Conservation (phyloP, 257 asterid genomes). For the Orobanche coerulescens region DNA sequence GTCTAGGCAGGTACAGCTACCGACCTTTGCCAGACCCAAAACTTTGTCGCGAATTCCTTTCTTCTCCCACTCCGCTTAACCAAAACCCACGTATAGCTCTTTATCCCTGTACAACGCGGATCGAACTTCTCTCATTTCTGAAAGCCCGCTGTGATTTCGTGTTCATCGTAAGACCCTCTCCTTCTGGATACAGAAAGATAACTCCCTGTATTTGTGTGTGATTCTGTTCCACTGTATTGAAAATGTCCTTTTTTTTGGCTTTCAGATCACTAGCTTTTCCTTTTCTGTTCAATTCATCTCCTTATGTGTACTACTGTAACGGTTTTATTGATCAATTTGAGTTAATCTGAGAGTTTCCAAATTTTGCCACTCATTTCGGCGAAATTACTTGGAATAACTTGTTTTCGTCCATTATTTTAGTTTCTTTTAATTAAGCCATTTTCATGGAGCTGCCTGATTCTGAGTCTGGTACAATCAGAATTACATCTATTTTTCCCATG, state of each 20-base stretch:
- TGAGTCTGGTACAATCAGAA: slow-evolving; percentile 12
- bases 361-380: neutral
- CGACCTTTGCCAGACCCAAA: slow-evolving; percentile 28
- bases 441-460: slow-evolving; percentile 16
- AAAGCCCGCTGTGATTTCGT: slow-evolving; percentile 10
- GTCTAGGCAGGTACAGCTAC: too few relatives aligned
- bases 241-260: neutral
- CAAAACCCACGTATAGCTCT: slow-evolving; percentile 5
- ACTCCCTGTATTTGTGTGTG: neutral
- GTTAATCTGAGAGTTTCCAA: neutral
- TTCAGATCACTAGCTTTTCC: slow-evolving; percentile 3
- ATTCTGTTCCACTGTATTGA: slow-evolving; percentile 5
- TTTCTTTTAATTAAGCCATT: slow-evolving; percentile 10
- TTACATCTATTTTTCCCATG: neutral
- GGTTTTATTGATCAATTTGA: slow-evolving; percentile 17
- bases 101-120: slow-evolving; percentile 4
- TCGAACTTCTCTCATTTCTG: slow-evolving; percentile 23
- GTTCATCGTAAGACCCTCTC: slow-evolving; percentile 23
- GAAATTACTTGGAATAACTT: neutral
- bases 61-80: neutral
- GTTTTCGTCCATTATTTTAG: neutral
- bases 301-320: neutral
- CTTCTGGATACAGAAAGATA: neutral
- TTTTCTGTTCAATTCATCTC: slow-evolving; percentile 3
- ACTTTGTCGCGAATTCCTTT: slow-evolving; percentile 17